Evolutionary conservation across 495 filamentous ascomycete genomes (phyloP).

Genomic region (Hyaloscypha variabilis): DNA sequence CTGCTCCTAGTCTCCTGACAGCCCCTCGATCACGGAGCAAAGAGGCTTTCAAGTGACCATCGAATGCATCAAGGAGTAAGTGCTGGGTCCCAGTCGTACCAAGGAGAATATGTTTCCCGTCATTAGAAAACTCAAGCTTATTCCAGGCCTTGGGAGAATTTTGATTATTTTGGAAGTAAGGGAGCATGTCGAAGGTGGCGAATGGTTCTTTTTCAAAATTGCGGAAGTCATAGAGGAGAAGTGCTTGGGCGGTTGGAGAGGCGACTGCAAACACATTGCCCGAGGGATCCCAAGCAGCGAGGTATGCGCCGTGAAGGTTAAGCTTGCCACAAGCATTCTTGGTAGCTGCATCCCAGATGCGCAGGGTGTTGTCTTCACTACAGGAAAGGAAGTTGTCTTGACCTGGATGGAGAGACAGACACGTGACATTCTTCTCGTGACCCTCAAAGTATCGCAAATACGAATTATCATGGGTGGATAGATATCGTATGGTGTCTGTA

Average conservation of each 20-base stretch:
- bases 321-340: constrained; percentile 76
- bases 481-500: constrained; percentile 81
- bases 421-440: constrained; percentile 82
- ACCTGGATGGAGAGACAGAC: constrained; percentile 70
- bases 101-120: constrained; percentile 83
- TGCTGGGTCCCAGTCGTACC: constrained; percentile 81
- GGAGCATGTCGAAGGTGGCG: constrained; percentile 75
- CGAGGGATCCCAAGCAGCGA: constrained; percentile 86
- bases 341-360: constrained; percentile 80
- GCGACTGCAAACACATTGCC: constrained; percentile 90
- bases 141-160: constrained; percentile 64
- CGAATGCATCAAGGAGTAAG: constrained; percentile 88
- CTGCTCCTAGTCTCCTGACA: constrained; percentile 48
- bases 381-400: constrained; percentile 91
- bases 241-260: constrained; percentile 69
- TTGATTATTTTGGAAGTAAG: constrained; percentile 39
- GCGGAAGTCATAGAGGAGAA: constrained; percentile 90
- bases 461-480: constrained; percentile 91
- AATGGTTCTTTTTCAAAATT: constrained; percentile 93
- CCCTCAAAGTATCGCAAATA: constrained; percentile 95
- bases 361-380: constrained; percentile 83
- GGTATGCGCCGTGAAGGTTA: constrained; percentile 72
- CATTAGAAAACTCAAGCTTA: constrained; percentile 89
- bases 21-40: constrained; percentile 46
- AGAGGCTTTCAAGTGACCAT: constrained; percentile 72